These are phyloP conservation scores for Pythium vanterpoolii DNA, from an alignment of 352 stramenopile genomes.

Conservation along the genomic window DNA sequence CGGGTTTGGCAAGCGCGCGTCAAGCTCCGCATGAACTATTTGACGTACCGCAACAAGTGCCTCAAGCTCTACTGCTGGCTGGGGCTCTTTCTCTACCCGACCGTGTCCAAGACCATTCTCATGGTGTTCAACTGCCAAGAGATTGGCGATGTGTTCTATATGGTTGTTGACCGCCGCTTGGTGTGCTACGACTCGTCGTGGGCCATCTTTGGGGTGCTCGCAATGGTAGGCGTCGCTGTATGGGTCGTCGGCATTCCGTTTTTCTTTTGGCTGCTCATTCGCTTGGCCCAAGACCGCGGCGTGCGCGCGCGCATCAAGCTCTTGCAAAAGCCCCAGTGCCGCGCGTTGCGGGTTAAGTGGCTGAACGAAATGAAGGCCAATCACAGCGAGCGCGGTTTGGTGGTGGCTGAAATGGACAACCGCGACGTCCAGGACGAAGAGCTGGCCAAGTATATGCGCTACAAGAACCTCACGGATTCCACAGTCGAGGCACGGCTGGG, in stretches of 20 bases:
- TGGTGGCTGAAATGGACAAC: constrained; percentile 55
- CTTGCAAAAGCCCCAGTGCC: constrained; percentile 39
- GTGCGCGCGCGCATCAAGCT: constrained; percentile 45
- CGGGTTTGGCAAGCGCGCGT: constrained; percentile 74
- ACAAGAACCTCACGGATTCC: constrained; percentile 70
- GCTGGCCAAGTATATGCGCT: constrained; percentile 69
- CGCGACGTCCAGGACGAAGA: constrained; percentile 58
- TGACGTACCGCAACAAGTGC: constrained; percentile 79
- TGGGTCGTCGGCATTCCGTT: constrained; percentile 79
- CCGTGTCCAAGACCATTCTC: constrained; percentile 73
- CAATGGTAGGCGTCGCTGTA: constrained; percentile 47
- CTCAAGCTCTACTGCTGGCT: constrained; percentile 80
- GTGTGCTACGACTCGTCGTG: constrained; percentile 67
- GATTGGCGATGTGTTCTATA: constrained; percentile 49
- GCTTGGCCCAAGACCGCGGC: constrained; percentile 54
- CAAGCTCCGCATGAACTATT: constrained; percentile 82
- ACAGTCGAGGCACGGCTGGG: constrained; percentile 60
- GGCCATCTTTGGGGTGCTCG: constrained; percentile 58
- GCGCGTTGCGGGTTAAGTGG: constrained; percentile 52
- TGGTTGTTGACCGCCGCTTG: constrained; percentile 65
- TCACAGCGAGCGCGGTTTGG: constrained; percentile 40
- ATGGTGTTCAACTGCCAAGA: constrained; percentile 83
- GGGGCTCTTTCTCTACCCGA: constrained; percentile 70
- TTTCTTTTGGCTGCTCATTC: constrained; percentile 77
- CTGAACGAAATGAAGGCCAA: constrained; percentile 50